Conservation (phyloP, 495 filamentous ascomycete species). For the Penicillium dipodomyicola region DNA sequence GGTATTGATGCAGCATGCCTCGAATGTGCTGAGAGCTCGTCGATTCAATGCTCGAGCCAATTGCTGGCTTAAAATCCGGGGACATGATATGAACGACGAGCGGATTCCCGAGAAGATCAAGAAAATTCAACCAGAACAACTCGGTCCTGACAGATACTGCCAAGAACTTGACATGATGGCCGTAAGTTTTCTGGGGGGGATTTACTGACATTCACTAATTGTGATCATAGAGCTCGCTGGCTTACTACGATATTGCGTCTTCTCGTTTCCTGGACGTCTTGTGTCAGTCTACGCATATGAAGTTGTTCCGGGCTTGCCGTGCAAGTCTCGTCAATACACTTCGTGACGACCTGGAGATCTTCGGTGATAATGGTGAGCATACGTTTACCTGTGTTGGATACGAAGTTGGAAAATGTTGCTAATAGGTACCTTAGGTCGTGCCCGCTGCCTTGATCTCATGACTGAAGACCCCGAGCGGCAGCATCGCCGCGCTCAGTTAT, state of each 20-base stretch:
- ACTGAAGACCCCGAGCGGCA: constrained; percentile 50
- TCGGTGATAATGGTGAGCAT: constrained; percentile 38
- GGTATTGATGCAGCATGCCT: constrained; percentile 9
- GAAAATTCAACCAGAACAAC: constrained; percentile 25
- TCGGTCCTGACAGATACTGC: constrained; percentile 43
- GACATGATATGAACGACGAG: constrained; percentile 8
- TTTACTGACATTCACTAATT: constrained; percentile 5
- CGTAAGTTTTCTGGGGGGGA: constrained; percentile 27
- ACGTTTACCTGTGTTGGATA: background rate
- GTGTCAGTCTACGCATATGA: constrained; percentile 44
- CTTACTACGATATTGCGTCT: constrained; percentile 55
- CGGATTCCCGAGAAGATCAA: constrained; percentile 17
- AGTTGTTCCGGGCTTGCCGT: constrained; percentile 46
- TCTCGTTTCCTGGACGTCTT: constrained; percentile 49
- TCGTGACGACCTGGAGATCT: constrained; percentile 32
- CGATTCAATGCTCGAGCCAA: constrained; percentile 18
- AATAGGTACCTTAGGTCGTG: constrained; percentile 10
- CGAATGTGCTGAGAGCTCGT: background rate
- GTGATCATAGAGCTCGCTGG: constrained; percentile 35
- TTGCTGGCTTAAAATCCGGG: constrained; percentile 16
- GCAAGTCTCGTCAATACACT: constrained; percentile 37
- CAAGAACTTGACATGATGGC: constrained; percentile 53
- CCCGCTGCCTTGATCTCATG: constrained; percentile 33
- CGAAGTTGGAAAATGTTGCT: background rate
- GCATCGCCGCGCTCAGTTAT: constrained; percentile 34